phyloP scores from a whole-genome alignment of 768 basidiomycete genomes.

The Pleurotus giganteus region DNA sequence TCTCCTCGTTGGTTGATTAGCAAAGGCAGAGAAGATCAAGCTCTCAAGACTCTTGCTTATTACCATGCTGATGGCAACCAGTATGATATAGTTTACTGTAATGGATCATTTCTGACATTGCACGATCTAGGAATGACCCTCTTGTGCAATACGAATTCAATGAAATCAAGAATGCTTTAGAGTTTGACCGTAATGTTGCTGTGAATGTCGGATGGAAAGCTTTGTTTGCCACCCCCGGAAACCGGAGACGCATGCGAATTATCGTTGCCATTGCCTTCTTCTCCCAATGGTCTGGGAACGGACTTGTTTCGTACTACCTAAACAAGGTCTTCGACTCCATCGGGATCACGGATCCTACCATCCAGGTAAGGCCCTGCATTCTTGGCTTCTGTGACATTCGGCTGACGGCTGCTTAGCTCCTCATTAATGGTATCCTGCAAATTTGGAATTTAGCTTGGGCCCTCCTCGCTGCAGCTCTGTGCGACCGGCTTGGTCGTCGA shows the following conservation, averaged over 20 bases:
- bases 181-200: slow-evolving; percentile 25
- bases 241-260: slow-evolving; percentile 51
- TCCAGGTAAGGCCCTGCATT: slow-evolving; percentile 18
- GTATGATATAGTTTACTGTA: slow-evolving; percentile 19
- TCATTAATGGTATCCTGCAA: slow-evolving; percentile 51
- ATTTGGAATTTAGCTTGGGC: slow-evolving; percentile 56
- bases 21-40: slow-evolving; percentile 40
- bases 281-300: slow-evolving; percentile 74
- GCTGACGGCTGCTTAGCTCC: slow-evolving; percentile 39
- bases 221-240: slow-evolving; percentile 48
- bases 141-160: slow-evolving; percentile 53
- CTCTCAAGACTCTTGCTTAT: slow-evolving; percentile 46
- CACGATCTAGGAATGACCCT: slow-evolving; percentile 40
- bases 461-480: slow-evolving; percentile 42
- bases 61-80: slow-evolving; percentile 54
- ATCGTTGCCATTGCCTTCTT: slow-evolving; percentile 59
- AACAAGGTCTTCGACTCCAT: slow-evolving; percentile 52
- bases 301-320: slow-evolving; percentile 69
- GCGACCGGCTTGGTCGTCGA: slow-evolving; percentile 48
- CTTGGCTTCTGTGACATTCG: slow-evolving; percentile 3
- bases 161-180: slow-evolving; percentile 54
- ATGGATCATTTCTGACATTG: slow-evolving; percentile 29
- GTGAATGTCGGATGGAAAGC: slow-evolving; percentile 48
- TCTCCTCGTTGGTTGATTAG: slow-evolving; percentile 26
- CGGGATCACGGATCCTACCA: slow-evolving; percentile 30